A percentile compares a stretch with the other conserved stretches of the same genome.
These are phyloP conservation scores for Trichosporon sp. DNA, from an alignment of 1,284 basidiomycete genomes.

Conservation along the genomic window DNA sequence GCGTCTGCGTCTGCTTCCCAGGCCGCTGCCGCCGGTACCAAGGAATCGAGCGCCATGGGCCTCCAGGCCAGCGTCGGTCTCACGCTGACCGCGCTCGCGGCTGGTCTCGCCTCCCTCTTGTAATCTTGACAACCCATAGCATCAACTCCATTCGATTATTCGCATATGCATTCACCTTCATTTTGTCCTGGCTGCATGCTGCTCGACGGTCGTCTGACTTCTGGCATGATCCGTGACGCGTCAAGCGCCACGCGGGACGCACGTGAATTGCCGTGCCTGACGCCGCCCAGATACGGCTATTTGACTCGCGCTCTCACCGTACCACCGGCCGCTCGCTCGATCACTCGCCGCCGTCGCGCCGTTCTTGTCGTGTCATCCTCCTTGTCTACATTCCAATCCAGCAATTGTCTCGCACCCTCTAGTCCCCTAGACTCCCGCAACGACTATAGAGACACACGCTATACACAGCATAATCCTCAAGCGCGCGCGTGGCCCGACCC, in stretches of 20 bases:
- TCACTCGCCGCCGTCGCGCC: background rate
- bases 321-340: slow-evolving; percentile 6
- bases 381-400: slow-evolving; percentile 7
- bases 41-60: background rate
- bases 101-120: slow-evolving; percentile 16
- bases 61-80: slow-evolving; percentile 7
- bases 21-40: slow-evolving; percentile 11
- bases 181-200: background rate
- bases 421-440: background rate
- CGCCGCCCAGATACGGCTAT: slow-evolving; percentile 8
- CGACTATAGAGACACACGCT: background rate
- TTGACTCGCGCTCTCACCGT: slow-evolving; percentile 7
- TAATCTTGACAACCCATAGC: slow-evolving; percentile 2
- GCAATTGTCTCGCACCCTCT: slow-evolving; percentile 12
- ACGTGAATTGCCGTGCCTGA: background rate
- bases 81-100: slow-evolving; percentile 17
- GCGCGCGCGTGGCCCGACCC: background rate
- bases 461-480: background rate
- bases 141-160: background rate
- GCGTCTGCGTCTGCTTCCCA: slow-evolving; percentile 20
- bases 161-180: slow-evolving; percentile 14
- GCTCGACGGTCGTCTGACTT: slow-evolving; percentile 5
- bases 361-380: background rate
- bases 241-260: background rate
- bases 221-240: background rate